These are phyloP conservation scores for Yamadazyma tumulicola DNA, from an alignment of 805 yeast genomes.

Conservation along the genomic window DNA sequence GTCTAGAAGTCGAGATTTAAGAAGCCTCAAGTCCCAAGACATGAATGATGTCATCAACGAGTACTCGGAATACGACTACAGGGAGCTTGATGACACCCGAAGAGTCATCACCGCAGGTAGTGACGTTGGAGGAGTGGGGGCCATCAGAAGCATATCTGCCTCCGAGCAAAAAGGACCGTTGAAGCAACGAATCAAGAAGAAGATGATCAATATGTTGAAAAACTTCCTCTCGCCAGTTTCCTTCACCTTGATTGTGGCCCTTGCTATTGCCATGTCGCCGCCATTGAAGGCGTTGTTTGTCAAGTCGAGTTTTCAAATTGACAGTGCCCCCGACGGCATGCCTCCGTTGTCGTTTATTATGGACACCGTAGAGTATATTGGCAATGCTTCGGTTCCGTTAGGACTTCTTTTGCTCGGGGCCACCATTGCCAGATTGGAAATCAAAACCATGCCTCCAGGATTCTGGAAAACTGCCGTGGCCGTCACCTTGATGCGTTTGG, in stretches of 20 bases:
- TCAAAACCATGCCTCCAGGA: constrained; percentile 61
- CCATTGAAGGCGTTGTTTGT: constrained; percentile 66
- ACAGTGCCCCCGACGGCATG: constrained; percentile 75
- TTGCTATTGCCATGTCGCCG: constrained; percentile 78
- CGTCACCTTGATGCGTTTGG: constrained; percentile 56
- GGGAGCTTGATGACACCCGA: no score
- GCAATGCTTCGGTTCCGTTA: constrained; percentile 84
- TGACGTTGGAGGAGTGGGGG: constrained; percentile 18
- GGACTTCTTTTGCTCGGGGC: constrained; percentile 84
- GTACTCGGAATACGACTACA: constrained; percentile 47
- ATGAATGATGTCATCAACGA: constrained; percentile 40
- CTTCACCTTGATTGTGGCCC: constrained; percentile 58
- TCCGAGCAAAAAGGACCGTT: constrained; percentile 3
- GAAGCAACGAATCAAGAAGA: constrained; percentile 5
- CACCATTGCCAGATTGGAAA: constrained; percentile 71
- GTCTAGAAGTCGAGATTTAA: constrained; percentile 10
- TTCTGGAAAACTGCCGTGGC: constrained; percentile 64
- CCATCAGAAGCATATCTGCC: not conserved
- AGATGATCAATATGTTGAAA: constrained; percentile 22
- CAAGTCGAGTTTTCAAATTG: constrained; percentile 38
- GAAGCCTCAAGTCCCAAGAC: constrained; percentile 22
- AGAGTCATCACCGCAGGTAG: constrained; percentile 19
- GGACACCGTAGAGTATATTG: constrained; percentile 77
- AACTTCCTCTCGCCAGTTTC: constrained; percentile 73
- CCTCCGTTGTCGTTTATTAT: constrained; percentile 85